These are phyloP conservation scores for Entomortierella beljakovae DNA, from an alignment of 192 early-diverging fungal genomes.

Conservation along the genomic window DNA sequence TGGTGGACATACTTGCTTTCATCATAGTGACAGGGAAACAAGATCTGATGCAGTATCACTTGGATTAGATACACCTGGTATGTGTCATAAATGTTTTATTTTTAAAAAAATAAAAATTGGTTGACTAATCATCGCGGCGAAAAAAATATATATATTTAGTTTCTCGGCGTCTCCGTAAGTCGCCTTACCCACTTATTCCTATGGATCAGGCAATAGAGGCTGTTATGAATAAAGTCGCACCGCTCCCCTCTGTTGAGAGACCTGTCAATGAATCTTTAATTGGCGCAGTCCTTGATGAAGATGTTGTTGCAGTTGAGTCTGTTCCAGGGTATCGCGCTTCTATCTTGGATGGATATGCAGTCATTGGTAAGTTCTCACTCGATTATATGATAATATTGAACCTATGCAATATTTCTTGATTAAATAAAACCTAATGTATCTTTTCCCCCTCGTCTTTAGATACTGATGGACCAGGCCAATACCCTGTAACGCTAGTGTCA, in stretches of 20 bases:
- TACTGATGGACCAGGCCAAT: slow-evolving; percentile 84
- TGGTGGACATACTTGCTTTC: slow-evolving; percentile 42
- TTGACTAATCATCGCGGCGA: not conserved
- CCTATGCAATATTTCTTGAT: not conserved
- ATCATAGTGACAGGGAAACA: slow-evolving; percentile 40
- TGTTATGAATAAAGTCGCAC: slow-evolving; percentile 58
- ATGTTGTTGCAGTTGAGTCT: slow-evolving; percentile 75
- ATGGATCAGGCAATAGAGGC: slow-evolving; percentile 73
- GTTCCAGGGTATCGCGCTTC: slow-evolving; percentile 91
- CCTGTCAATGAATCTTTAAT: slow-evolving; percentile 62
- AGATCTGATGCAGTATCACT: slow-evolving; percentile 34
- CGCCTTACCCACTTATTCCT: slow-evolving; percentile 85
- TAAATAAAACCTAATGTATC: not conserved
- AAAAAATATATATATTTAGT: slow-evolving; percentile 55
- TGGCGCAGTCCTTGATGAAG: slow-evolving; percentile 79
- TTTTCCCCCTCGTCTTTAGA: not conserved
- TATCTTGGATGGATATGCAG: slow-evolving; percentile 95
- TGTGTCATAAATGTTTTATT: not conserved
- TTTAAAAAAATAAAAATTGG: not conserved
- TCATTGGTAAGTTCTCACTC: slow-evolving; percentile 70
- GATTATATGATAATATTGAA: too few relatives aligned
- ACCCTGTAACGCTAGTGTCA: slow-evolving; percentile 70
- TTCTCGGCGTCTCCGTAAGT: slow-evolving; percentile 73
- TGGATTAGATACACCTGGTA: slow-evolving; percentile 50
- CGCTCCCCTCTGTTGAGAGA: slow-evolving; percentile 41